These are phyloP conservation scores for Leucogyrophana mollusca DNA, from an alignment of 768 basidiomycete species.

Conservation along the genomic window DNA sequence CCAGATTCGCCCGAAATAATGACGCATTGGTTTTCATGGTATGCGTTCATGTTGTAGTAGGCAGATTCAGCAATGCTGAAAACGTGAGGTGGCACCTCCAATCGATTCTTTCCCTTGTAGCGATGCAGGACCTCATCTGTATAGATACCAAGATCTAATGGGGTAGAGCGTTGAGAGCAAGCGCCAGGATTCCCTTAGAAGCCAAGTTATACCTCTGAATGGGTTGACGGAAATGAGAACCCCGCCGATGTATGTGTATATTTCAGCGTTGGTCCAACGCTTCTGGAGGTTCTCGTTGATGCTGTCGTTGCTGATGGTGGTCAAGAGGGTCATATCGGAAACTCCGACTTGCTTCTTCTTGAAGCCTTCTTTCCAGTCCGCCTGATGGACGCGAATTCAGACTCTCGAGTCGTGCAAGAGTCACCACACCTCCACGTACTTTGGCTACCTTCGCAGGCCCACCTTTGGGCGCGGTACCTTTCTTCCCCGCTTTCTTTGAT, in stretches of 20 bases:
- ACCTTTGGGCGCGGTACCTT: conserved; percentile 63
- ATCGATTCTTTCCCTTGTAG: conserved; percentile 95
- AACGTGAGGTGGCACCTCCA: conserved; percentile 98
- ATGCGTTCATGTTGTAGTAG: conserved; percentile 99
- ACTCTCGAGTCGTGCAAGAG: conserved; percentile 3
- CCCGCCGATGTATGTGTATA: conserved; percentile 99
- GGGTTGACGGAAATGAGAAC: conserved; percentile 99
- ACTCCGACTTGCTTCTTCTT: conserved; percentile 99
- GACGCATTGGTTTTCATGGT: conserved; percentile 99
- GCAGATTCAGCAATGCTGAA: conserved; percentile 96
- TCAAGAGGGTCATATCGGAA: conserved; percentile 96
- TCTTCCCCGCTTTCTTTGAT: conserved; percentile 91
- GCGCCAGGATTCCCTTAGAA: neutral
- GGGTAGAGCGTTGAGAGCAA: conserved; percentile 9
- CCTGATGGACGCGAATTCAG: conserved; percentile 45
- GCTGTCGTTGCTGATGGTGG: conserved; percentile 95
- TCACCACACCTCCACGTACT: conserved; percentile 40
- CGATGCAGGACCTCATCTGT: conserved; percentile 81
- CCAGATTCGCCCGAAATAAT: conserved; percentile 99
- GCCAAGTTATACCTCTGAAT: conserved; percentile 66
- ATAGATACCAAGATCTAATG: conserved; percentile 92
- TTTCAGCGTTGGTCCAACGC: conserved; percentile 92
- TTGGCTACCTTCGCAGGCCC: conserved; percentile 69
- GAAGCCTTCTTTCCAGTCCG: conserved; percentile 99
- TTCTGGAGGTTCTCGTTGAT: conserved; percentile 98